A percentile compares a stretch with the other conserved stretches of the same genome.
Conservation (phyloP, 306 rosid species). For the Hippophae rhamnoides region DNA sequence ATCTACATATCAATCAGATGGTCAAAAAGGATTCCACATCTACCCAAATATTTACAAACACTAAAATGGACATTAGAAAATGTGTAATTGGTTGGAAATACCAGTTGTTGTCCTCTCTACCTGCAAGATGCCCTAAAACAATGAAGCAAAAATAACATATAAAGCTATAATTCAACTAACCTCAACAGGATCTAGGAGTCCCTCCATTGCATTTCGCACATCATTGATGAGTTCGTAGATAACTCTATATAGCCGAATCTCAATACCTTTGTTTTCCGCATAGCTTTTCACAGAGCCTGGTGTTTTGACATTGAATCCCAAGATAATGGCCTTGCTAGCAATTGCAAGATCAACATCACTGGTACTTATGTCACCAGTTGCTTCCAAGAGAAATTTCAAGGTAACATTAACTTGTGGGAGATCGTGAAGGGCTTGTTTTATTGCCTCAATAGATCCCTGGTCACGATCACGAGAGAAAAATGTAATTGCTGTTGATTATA, state of each 20-base stretch:
- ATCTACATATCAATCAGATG: too few relatives aligned
- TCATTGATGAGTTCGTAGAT: conserved; percentile 90
- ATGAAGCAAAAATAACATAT: background rate
- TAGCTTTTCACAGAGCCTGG: conserved; percentile 79
- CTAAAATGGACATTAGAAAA: too few relatives aligned
- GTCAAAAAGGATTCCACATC: too few relatives aligned
- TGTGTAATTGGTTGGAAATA: background rate
- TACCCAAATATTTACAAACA: too few relatives aligned
- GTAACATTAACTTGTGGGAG: conserved; percentile 89
- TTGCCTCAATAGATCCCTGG: conserved; percentile 93
- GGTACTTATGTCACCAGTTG: conserved; percentile 80
- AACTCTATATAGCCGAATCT: conserved; percentile 80
- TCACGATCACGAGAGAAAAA: conserved; percentile 14
- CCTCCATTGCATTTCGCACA: conserved; percentile 94
- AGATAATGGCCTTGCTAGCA: conserved; percentile 77
- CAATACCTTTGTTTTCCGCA: conserved; percentile 80
- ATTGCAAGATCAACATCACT: conserved; percentile 94
- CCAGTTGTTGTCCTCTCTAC: background rate
- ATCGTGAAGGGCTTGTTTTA: conserved; percentile 84
- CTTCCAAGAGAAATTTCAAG: conserved; percentile 80
- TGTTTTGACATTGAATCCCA: conserved; percentile 76
- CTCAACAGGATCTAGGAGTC: conserved; percentile 78
- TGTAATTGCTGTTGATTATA: conserved; percentile 11
- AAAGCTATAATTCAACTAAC: conserved; percentile 28
- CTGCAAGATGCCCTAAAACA: background rate